Conservation (phyloP, 768 basidiomycete genomes). For the Mycena alexandri region DNA sequence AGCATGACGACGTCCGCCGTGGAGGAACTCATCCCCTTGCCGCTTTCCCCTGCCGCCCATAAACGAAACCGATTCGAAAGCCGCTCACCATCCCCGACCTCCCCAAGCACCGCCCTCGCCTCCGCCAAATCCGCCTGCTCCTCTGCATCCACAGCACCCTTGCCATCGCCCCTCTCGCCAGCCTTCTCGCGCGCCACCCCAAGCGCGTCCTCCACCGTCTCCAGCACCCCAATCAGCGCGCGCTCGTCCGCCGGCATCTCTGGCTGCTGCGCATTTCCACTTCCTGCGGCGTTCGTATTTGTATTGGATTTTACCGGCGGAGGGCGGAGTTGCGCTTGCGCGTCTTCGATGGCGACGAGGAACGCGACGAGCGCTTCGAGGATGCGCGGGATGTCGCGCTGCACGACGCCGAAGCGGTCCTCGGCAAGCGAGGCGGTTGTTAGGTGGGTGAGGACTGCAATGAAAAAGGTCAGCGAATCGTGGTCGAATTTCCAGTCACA, state of each 20-base stretch:
- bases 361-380: conserved; percentile 82
- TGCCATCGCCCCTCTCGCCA: conserved; percentile 49
- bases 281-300: too few species aligned
- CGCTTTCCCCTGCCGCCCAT: too few species aligned
- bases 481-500: too few species aligned
- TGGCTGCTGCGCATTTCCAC: conserved; percentile 41
- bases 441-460: conserved; percentile 73
- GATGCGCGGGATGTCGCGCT: conserved; percentile 86
- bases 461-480: too few species aligned
- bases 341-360: conserved; percentile 75
- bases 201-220: conserved; percentile 53
- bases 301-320: too few species aligned
- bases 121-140: conserved; percentile 64
- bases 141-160: conserved; percentile 51
- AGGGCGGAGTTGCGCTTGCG: conserved; percentile 65
- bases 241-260: conserved; percentile 49
- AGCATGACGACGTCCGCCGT: too few species aligned
- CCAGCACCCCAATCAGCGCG: conserved; percentile 61
- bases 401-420: conserved; percentile 86
- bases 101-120: conserved; percentile 65
- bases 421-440: conserved; percentile 81
- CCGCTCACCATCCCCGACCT: conserved; percentile 67
- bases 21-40: too few species aligned
- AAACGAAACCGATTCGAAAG: conserved; percentile 7
- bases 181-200: conserved; percentile 57